phyloP scores from a whole-genome alignment of 2,329 filamentous ascomycete genomes.

The Fusarium decemcellulare region DNA sequence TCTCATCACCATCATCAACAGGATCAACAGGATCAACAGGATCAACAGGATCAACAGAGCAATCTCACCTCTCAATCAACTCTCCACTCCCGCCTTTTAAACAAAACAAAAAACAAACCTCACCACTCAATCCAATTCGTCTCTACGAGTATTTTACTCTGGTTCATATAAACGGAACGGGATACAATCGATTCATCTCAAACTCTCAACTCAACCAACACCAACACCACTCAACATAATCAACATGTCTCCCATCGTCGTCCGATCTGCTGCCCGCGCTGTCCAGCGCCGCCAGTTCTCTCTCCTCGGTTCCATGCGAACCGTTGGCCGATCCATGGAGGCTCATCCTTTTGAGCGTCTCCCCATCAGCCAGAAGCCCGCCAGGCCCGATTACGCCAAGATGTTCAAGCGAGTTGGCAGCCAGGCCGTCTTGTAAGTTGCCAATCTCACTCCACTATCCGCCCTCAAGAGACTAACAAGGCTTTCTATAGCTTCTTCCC shows the following conservation, averaged over 20 bases:
- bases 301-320: constrained; percentile 51
- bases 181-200: constrained; percentile 26
- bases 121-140: constrained; percentile 41
- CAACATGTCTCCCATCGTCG: constrained; percentile 48
- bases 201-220: constrained; percentile 28
- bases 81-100: constrained; percentile 38
- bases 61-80: constrained; percentile 31
- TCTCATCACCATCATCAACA: constrained; percentile 42
- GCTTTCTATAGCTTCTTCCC: constrained; percentile 51
- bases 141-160: constrained; percentile 29
- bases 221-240: constrained; percentile 32
- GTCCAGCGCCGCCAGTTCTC: constrained; percentile 53
- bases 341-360: constrained; percentile 55
- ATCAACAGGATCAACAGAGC: constrained; percentile 39
- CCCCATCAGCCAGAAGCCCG: constrained; percentile 45
- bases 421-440: constrained; percentile 53
- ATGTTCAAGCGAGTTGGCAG: constrained; percentile 50
- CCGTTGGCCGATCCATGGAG: constrained; percentile 52
- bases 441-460: background rate
- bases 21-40: constrained; percentile 37
- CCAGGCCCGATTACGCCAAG: constrained; percentile 50
- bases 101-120: background rate
- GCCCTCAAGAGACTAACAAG: constrained; percentile 21
- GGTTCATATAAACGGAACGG: constrained; percentile 14
- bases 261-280: constrained; percentile 49